A percentile compares a stretch with the other conserved stretches of the same genome.
Evolutionary conservation across 768 basidiomycete genomes (phyloP).

Genomic region (Boletellus emodensis): DNA sequence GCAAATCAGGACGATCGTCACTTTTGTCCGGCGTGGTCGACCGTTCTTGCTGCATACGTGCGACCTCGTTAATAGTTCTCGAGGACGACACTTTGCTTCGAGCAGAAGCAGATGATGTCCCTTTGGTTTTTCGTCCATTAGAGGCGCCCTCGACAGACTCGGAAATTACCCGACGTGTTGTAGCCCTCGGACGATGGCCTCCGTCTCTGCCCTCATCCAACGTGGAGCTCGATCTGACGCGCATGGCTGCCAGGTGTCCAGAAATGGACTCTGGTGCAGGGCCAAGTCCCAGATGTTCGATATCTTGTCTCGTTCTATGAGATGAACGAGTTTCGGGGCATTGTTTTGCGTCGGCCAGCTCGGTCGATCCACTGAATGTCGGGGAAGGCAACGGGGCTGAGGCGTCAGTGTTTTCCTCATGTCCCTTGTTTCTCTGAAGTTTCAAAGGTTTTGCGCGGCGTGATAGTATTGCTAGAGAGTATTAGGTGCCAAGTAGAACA

Average conservation of each 20-base stretch:
- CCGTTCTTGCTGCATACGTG: conserved; percentile 3
- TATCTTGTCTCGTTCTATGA: conserved; percentile 7
- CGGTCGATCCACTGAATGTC: conserved; percentile 1
- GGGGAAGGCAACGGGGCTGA: conserved; percentile 1
- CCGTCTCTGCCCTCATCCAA: not conserved
- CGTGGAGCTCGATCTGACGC: conserved; percentile 16
- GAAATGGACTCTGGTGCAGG: conserved; percentile 27
- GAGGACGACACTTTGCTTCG: conserved; percentile 4
- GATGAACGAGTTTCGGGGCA: conserved; percentile 13
- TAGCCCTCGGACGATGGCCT: not conserved
- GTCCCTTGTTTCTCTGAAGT: conserved; percentile 8
- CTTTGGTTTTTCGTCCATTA: conserved; percentile 1
- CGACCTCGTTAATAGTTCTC: not conserved
- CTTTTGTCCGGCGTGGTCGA: conserved; percentile 13
- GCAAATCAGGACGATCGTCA: conserved; percentile 16
- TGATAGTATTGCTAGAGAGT: conserved; percentile 9
- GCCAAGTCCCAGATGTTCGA: conserved; percentile 14
- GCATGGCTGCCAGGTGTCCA: conserved; percentile 23
- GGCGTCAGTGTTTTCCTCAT: conserved; percentile 2
- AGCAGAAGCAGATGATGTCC: not conserved
- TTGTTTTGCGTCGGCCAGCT: conserved; percentile 6
- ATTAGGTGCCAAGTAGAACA: not conserved
- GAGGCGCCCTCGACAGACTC: conserved; percentile 12
- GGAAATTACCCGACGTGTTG: conserved; percentile 18
- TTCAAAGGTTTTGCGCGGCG: conserved; percentile 13